These are phyloP conservation scores for Sporothrix humicola DNA, from an alignment of 2,329 filamentous ascomycete genomes.

Conservation along the genomic window DNA sequence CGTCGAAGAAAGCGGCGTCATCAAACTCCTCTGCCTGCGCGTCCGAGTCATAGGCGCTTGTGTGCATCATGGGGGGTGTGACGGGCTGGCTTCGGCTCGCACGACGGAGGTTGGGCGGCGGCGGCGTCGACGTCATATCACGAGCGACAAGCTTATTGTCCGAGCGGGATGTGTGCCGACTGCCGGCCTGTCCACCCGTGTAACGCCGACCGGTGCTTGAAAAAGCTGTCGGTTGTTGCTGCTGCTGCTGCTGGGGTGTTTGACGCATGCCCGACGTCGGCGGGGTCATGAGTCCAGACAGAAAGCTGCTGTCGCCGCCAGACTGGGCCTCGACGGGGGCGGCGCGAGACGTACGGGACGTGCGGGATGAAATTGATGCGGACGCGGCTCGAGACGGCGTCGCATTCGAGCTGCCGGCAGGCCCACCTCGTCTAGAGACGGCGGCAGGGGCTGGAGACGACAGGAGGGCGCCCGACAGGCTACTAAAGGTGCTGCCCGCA, in stretches of 20 bases:
- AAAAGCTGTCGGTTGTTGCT: conserved; percentile 64
- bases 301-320: conserved; percentile 58
- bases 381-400: conserved; percentile 67
- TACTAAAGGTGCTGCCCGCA: conserved; percentile 46
- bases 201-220: conserved; percentile 64
- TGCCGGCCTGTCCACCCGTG: conserved; percentile 57
- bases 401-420: conserved; percentile 47
- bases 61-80: conserved; percentile 67
- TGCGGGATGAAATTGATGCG: conserved; percentile 52
- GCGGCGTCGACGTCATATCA: conserved; percentile 49
- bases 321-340: conserved; percentile 47
- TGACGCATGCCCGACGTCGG: conserved; percentile 75
- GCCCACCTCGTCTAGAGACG: conserved; percentile 37
- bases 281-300: conserved; percentile 87
- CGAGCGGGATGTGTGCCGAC: conserved; percentile 42
- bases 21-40: conserved; percentile 65
- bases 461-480: conserved; percentile 55
- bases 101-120: conserved; percentile 42
- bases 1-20: conserved; percentile 64
- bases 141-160: conserved; percentile 50
- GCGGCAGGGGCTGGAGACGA: conserved; percentile 45
- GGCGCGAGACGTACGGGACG: conserved; percentile 58
- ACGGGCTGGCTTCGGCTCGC: conserved; percentile 51
- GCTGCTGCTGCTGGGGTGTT: conserved; percentile 50
- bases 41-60: conserved; percentile 65